Evolutionary conservation across 2,329 filamentous ascomycete genomes (phyloP), one percentile per base, ranked within the genome.

Genomic region (Zelopaecilomyces penicillatus): DNA sequence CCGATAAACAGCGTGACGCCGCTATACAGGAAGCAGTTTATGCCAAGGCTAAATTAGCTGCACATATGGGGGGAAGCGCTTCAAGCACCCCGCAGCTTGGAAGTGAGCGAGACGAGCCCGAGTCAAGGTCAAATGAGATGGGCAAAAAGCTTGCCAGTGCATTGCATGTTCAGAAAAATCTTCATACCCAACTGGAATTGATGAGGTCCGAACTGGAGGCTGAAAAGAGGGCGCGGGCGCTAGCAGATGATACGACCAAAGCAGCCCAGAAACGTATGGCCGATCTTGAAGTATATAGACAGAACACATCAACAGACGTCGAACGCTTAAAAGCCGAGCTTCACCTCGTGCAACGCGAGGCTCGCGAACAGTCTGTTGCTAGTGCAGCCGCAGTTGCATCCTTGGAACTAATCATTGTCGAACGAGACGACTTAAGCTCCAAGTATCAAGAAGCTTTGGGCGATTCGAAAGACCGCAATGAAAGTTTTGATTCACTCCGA

Each of bases 1-100:
- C 94, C 1, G 93, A 98, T 62, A 90, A 87, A 60, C 93, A 98
- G 68, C 79, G 94, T 41, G 93, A 98, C 65, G 82, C 85, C 35
- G 93, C 93, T n/a, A 83, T 98, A 43, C 86, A 84, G 55, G 94
- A 98, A 67, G 93, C 93, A 1, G 85, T 93, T 1, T 97, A 97
- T 64, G 87, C 90, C 31, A 95, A 94, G 60, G 89, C 94, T 3
- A 96, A 88, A 60, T 71, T 96, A 42, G 90, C 90, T 30, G 90
- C 89, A 6, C 84, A 89, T 51, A 56, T 65, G 4, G 82, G 77
- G 33, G 75, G 80, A 44, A 88, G 83, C 54, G 75, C 80, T 42
- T 71, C 71, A 36, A 74, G 73, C 57, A 75, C 79, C 35, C 68
- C 83, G 45, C 73, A 80, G 57, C 63, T 78, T 3, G 80, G 81